Base-by-base conservation (phyloP, 805 yeast genomes). In the Metschnikowia colocasiae region DNA sequence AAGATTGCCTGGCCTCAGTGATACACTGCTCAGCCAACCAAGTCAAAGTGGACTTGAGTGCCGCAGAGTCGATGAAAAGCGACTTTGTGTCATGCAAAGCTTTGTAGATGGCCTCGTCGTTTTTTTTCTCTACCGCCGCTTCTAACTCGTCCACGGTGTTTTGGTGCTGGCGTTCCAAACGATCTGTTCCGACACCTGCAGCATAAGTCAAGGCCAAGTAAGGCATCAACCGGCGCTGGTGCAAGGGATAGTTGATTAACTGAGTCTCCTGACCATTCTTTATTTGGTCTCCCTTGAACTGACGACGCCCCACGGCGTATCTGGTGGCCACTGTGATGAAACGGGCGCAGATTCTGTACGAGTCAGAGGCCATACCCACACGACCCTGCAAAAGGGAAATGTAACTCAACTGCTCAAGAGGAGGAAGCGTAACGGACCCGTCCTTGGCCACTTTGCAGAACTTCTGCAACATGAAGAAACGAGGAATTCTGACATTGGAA, bases 291-390 rank as follows among this genome's bases (percentile, higher is more conserved):
- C 66, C 55, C 55, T 66, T 68, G 55, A 73, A 73, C 58, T 73
- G 77, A 56, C 76, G 70, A 59, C 77, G 67, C 35, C 73, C 76
- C 46, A 71, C 66, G 16, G 76, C 76, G 53, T 73, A 73, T 56
- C 77, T 64, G 37, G 71, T 62, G 26, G 76, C 74, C 54, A 73
- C 65, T 33, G 76, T 72, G 49, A 67, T 53, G 55, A 71, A 66
- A 47, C 75, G 65, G 38, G 76, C 73, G 40, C 68, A 58, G 51
- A 68, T 62, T 58, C 77, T 64, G 63, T 59, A 73, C 26, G 75
- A 70, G 55, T 73, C 77, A 26, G 61, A 53, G 31, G 69, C 75
- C 76, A 73, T 73, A 48, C 62, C 62, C 45, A 73, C 77, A 56
- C 77, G 67, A 50, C 77, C 77, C 46, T 68, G 73, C 52, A 73